Base-by-base conservation (phyloP, 1,284 basidiomycete species). In the Cutaneotrichosporon curvatum region DNA sequence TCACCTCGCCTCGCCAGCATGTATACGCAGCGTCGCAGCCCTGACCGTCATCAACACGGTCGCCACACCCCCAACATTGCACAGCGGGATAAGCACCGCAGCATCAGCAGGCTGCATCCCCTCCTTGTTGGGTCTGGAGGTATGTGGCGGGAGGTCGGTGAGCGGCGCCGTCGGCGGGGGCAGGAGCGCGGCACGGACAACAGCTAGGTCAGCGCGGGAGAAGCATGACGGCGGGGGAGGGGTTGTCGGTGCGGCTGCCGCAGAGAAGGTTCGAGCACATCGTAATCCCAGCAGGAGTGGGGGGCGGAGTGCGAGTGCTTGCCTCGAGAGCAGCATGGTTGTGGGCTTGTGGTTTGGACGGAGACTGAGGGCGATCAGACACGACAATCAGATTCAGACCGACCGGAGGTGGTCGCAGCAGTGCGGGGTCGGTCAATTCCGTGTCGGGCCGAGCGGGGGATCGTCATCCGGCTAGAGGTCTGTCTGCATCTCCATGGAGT, bases 1-100 rank as follows among this genome's bases (percentile, higher is more conserved):
- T 59, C 48, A 69, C 67, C 65, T 60, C 12, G 59, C 60, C 51
- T 70, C 68, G 12, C 61, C 60, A 4, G 63, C 65, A 51, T 70
- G 68, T 14, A 58, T 56, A 10, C 66, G 46, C 57, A 70, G 49
- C 12, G 43, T 43, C 5, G 53, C 49, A 12, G 59, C 57, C 19
- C 68, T 47, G 0, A 68, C 48, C 47, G 66, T 52, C 51, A 70
- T 53, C 4, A 70, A 46, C 3, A 70, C 40, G 38, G 62, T 56
- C 15, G 68, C 60, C 15, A 41, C 28, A 1, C 50, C 57, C 8
- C 48, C 47, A 19, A 67, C 50, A 43, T 68, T 70, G 43, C 65
- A 57, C 15, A 70, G 52, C 3, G 68, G 68, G 19, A 70, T 62
- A 18, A 70, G 41, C 8, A 70, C 58, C 6, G 61, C 68, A 0